Percentiles rank a stretch among this genome's conserved stretches.
Evolutionary conservation across 148 eudicot genomes (phyloP).

Genomic region (Cornus kousa): DNA sequence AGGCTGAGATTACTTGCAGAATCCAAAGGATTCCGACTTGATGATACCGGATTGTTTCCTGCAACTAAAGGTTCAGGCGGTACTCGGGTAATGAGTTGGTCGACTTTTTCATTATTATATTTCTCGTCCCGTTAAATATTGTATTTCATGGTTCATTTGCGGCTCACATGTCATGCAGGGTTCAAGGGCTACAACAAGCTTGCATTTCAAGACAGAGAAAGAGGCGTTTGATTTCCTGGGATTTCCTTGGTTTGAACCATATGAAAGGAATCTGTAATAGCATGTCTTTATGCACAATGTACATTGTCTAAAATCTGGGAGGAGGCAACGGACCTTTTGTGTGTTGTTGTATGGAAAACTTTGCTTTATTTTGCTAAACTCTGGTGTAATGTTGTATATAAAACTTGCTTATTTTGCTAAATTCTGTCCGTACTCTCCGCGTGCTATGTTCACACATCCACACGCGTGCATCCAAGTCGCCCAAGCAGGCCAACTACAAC

Average conservation of each 20-base stretch:
- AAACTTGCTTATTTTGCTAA: background rate
- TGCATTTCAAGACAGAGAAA: slow-evolving; percentile 75
- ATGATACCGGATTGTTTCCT: slow-evolving; percentile 86
- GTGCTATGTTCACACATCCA: background rate
- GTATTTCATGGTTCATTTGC: background rate
- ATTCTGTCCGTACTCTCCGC: background rate
- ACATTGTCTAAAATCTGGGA: background rate
- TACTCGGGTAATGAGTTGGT: slow-evolving; percentile 52
- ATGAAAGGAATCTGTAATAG: slow-evolving; percentile 72
- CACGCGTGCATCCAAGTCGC: background rate
- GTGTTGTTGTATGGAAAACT: too few relatives aligned
- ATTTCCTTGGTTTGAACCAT: slow-evolving; percentile 87
- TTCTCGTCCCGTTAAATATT: background rate
- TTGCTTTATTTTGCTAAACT: background rate
- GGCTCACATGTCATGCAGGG: slow-evolving; percentile 40
- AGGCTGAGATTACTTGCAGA: slow-evolving; percentile 89
- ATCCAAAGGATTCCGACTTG: slow-evolving; percentile 86
- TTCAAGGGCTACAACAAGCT: slow-evolving; percentile 48
- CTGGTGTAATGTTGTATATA: too few relatives aligned
- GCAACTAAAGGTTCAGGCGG: slow-evolving; percentile 66
- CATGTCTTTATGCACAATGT: slow-evolving; percentile 14
- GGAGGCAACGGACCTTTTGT: background rate
- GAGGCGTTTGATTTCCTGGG: slow-evolving; percentile 90
- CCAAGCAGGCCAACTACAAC: too few relatives aligned
- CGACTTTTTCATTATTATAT: background rate